Percentiles rank a stretch among this genome's conserved stretches.
Evolutionary conservation across 257 asterid species (phyloP).

Genomic region (Lithospermum erythrorhizon): DNA sequence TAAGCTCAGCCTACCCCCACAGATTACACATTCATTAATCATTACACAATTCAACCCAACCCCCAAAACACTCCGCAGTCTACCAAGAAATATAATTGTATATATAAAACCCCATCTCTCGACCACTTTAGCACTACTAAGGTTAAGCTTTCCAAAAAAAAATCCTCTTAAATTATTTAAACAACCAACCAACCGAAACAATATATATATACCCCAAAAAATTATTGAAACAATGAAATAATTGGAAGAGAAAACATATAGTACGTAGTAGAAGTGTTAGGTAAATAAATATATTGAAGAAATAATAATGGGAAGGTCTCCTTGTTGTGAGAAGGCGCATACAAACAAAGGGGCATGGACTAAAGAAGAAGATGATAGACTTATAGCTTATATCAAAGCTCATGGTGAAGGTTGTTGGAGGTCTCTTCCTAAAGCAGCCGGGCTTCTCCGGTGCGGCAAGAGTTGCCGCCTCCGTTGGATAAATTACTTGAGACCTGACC

Average conservation of each 20-base stretch:
- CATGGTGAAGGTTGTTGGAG: conserved; percentile 99
- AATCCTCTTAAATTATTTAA: conserved; percentile 7
- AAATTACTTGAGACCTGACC: conserved; percentile 83
- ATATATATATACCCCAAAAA: background rate
- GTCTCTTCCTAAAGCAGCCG: conserved; percentile 90
- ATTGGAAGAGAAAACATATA: background rate
- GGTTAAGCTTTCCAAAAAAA: conserved; percentile 40
- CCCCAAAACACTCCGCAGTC: background rate
- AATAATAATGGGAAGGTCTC: conserved; percentile 75
- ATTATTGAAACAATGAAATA: background rate
- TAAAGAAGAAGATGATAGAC: conserved; percentile 87
- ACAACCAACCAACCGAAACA: background rate
- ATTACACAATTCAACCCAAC: no score
- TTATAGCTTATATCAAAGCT: conserved; percentile 54
- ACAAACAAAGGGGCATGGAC: conserved; percentile 98
- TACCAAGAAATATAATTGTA: background rate
- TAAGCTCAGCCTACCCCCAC: conserved; percentile 6
- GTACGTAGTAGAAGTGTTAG: no score
- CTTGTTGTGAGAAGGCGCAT: conserved; percentile 94
- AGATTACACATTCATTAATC: no score
- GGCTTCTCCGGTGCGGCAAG: conserved; percentile 91
- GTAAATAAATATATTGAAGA: no score
- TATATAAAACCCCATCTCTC: conserved; percentile 8
- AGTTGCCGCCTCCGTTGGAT: conserved; percentile 96
- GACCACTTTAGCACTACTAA: conserved; percentile 2